A percentile compares a stretch with the other conserved stretches of the same genome.
These are phyloP conservation scores for Calonectria pseudoturangicola DNA, from an alignment of 2,329 filamentous ascomycete species.

Conservation along the genomic window DNA sequence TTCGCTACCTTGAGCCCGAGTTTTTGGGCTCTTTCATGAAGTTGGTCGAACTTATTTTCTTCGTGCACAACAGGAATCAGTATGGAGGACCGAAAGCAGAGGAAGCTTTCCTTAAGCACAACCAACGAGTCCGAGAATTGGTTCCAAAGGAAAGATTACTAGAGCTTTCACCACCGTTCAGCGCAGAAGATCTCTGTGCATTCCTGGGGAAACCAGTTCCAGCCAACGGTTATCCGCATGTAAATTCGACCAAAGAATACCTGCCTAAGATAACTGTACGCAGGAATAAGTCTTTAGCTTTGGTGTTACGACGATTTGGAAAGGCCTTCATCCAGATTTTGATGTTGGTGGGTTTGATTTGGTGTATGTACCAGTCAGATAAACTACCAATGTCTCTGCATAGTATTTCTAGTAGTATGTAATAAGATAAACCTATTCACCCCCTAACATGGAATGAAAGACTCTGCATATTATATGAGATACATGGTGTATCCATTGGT, in stretches of 20 bases:
- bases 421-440: too few relatives aligned
- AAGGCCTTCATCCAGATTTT: not conserved
- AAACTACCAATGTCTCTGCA: too few relatives aligned
- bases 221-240: not conserved
- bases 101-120: not conserved
- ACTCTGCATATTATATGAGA: too few relatives aligned
- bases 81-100: not conserved
- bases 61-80: not conserved
- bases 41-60: not conserved
- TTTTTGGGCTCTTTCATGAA: not conserved
- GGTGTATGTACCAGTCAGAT: not conserved
- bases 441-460: too few relatives aligned
- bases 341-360: not conserved
- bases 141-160: not conserved
- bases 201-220: not conserved
- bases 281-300: not conserved
- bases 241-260: not conserved
- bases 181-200: not conserved
- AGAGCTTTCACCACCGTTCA: not conserved
- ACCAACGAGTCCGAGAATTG: not conserved
- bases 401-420: too few relatives aligned
- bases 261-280: not conserved
- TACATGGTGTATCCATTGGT: too few relatives aligned
- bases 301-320: not conserved
- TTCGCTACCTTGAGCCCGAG: not conserved